Conservation (phyloP, 2,329 filamentous ascomycete species). For the Dendrostoma leiphaemia region DNA sequence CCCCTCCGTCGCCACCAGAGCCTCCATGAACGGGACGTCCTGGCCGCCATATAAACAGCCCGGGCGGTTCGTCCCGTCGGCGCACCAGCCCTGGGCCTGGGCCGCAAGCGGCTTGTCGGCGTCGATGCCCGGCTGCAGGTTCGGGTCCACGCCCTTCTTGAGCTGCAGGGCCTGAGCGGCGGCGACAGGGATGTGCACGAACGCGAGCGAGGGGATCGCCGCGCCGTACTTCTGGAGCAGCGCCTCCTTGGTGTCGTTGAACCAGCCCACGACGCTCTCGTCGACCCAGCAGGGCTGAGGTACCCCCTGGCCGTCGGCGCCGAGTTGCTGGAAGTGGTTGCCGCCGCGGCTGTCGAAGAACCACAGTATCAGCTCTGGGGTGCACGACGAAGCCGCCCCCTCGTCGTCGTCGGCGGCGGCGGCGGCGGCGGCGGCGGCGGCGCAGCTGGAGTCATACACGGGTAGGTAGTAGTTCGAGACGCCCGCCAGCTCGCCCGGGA, state of each 20-base stretch:
- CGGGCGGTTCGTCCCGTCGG: conserved; percentile 23
- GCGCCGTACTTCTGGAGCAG: conserved; percentile 26
- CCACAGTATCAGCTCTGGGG: conserved; percentile 47
- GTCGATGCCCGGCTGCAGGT: conserved; percentile 33
- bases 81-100: conserved; percentile 33
- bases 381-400: conserved; percentile 14
- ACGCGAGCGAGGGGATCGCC: conserved; percentile 43
- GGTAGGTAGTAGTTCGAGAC: conserved; percentile 32
- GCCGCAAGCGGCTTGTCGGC: conserved; percentile 28
- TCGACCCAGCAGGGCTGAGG: conserved; percentile 42
- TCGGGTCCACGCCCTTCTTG: conserved; percentile 24
- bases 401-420: neutral
- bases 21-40: conserved; percentile 56
- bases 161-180: conserved; percentile 30
- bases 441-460: conserved; percentile 25
- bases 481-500: conserved; percentile 21
- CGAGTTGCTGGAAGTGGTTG: conserved; percentile 32
- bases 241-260: conserved; percentile 32
- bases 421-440: neutral
- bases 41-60: conserved; percentile 37
- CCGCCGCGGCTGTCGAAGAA: conserved; percentile 61
- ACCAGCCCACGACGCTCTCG: conserved; percentile 42
- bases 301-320: conserved; percentile 19
- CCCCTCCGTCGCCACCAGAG: conserved; percentile 46
- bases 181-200: conserved; percentile 46